phyloP scores from a whole-genome alignment of 2,329 filamentous ascomycete species.

The Penicillium expansum region DNA sequence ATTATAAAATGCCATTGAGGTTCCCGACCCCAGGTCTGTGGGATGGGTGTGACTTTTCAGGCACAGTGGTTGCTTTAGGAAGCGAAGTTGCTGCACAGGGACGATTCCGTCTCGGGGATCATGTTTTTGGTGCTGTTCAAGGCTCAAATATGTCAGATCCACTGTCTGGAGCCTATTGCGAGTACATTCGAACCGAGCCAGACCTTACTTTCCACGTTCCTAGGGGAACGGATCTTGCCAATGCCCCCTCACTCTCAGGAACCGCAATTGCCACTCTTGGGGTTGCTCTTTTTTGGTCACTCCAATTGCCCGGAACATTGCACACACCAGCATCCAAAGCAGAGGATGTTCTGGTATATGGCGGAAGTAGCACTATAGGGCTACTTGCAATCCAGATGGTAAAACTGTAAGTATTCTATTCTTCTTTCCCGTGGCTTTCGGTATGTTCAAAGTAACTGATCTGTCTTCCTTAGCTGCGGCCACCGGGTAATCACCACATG shows the following conservation, averaged over 20 bases:
- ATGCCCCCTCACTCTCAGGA: constrained; percentile 16
- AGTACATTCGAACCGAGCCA: constrained; percentile 17
- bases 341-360: constrained; percentile 21
- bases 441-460: neutral
- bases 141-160: constrained; percentile 27
- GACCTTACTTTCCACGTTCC: constrained; percentile 21
- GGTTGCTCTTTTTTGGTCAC: constrained; percentile 25
- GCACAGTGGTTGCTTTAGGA: constrained; percentile 26
- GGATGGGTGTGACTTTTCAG: constrained; percentile 31
- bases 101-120: constrained; percentile 33
- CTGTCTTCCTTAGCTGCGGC: constrained; percentile 16
- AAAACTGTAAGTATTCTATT: constrained; percentile 16
- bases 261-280: constrained; percentile 25
- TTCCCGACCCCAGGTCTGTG: constrained; percentile 23
- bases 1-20: constrained; percentile 26
- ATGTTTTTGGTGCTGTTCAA: constrained; percentile 37
- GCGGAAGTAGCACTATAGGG: constrained; percentile 22
- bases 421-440: neutral
- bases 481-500: constrained; percentile 37
- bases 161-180: constrained; percentile 22
- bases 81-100: constrained; percentile 10
- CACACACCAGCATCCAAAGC: constrained; percentile 5
- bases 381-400: constrained; percentile 25
- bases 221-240: constrained; percentile 4
- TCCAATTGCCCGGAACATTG: constrained; percentile 18